These are phyloP conservation scores for Blastobotrys chiropterorum DNA, from an alignment of 805 yeast genomes.

Conservation along the genomic window DNA sequence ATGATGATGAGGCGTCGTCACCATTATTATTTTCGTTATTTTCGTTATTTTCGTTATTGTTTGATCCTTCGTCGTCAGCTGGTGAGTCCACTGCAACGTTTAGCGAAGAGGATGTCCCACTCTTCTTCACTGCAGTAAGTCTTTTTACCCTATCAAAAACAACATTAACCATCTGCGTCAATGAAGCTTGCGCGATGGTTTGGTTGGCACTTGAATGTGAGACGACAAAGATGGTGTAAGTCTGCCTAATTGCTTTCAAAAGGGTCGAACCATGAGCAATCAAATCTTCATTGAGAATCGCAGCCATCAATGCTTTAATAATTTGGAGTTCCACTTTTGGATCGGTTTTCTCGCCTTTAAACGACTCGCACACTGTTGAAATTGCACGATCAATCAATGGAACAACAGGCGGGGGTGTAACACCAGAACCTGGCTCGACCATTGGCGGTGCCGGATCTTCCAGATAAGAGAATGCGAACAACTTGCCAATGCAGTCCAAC, in stretches of 20 bases:
- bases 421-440: conserved; percentile 35
- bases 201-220: conserved; percentile 80
- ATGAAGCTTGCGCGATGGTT: conserved; percentile 89
- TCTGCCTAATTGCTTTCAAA: conserved; percentile 85
- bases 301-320: conserved; percentile 83
- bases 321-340: conserved; percentile 86
- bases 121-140: not conserved
- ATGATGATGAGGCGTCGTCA: not conserved
- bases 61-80: not conserved
- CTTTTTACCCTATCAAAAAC: conserved; percentile 67
- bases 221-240: conserved; percentile 84
- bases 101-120: not conserved
- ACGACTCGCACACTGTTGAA: conserved; percentile 75
- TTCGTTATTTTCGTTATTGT: not conserved
- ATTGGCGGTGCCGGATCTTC: conserved; percentile 32
- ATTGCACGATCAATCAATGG: conserved; percentile 75
- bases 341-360: conserved; percentile 89
- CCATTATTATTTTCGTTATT: not conserved
- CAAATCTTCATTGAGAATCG: conserved; percentile 70
- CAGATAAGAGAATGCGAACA: conserved; percentile 80
- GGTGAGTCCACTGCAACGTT: not conserved
- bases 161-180: conserved; percentile 82
- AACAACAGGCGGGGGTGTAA: conserved; percentile 49
- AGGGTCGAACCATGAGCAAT: conserved; percentile 88
- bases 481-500: conserved; percentile 78